A percentile compares a stretch with the other conserved stretches of the same genome.
phyloP scores from a whole-genome alignment of 371 early-diverging fungal species.

The Saksenaea vasiformis region DNA sequence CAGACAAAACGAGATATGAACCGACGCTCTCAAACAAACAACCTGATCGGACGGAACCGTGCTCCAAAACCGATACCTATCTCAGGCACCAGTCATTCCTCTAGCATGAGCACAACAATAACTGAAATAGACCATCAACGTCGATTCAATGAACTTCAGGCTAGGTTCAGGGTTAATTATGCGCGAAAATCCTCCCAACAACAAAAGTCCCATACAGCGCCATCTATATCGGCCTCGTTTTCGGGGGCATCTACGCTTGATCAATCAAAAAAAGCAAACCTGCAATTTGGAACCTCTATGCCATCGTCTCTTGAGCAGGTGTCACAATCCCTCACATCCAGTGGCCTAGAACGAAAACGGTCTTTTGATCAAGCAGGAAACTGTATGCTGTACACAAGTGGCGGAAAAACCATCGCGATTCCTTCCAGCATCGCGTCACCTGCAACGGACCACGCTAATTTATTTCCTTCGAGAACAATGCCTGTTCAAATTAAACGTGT shows the following conservation, averaged over 20 bases:
- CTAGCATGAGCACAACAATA: neutral
- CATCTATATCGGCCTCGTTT: neutral
- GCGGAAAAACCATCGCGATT: neutral
- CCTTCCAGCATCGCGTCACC: neutral
- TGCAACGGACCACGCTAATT: neutral
- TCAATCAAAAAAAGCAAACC: neutral
- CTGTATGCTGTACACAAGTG: neutral
- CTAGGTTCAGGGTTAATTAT: constrained; percentile 34
- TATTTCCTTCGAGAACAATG: constrained; percentile 28
- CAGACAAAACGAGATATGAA: neutral
- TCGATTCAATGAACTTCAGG: constrained; percentile 32
- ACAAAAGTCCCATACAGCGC: neutral
- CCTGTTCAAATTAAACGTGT: constrained; percentile 34
- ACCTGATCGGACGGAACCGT: neutral
- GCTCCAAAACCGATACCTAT: neutral
- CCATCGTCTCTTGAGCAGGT: neutral
- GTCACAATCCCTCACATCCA: neutral
- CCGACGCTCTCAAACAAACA: neutral
- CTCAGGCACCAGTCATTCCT: neutral
- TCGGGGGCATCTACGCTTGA: neutral
- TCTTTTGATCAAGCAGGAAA: constrained; percentile 9
- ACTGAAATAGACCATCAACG: constrained; percentile 31
- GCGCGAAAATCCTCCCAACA: constrained; percentile 21
- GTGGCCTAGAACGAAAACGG: neutral
- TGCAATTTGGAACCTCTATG: neutral